Evolutionary conservation across 257 asterid genomes (phyloP).

Genomic region (Ajuga chamaepitys): DNA sequence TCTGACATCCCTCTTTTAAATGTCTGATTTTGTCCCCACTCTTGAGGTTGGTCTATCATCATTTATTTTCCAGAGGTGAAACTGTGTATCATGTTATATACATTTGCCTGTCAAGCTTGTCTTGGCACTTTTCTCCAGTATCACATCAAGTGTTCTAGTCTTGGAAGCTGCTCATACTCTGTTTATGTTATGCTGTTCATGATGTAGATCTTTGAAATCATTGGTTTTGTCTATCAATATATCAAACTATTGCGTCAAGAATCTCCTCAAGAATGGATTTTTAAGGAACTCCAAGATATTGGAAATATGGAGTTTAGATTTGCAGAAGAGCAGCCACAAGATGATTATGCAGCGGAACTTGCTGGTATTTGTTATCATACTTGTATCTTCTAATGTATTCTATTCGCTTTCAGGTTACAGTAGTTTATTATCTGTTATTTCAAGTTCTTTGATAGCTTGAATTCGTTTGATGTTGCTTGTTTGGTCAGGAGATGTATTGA

Average conservation of each 20-base stretch:
- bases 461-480: background rate
- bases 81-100: background rate
- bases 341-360: constrained; percentile 96
- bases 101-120: background rate
- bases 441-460: constrained; percentile 5
- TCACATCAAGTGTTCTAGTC: background rate
- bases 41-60: background rate
- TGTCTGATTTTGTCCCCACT: background rate
- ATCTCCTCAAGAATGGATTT: constrained; percentile 92
- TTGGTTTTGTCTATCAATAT: constrained; percentile 81
- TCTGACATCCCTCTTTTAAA: background rate
- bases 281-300: constrained; percentile 90
- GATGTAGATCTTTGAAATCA: constrained; percentile 71
- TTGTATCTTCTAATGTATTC: background rate
- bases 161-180: constrained; percentile 2
- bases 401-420: background rate
- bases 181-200: constrained; percentile 15
- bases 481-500: background rate
- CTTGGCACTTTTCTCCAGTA: background rate
- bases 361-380: constrained; percentile 46
- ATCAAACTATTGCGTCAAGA: constrained; percentile 69
- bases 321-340: constrained; percentile 97
- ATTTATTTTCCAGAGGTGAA: background rate
- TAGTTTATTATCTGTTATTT: background rate
- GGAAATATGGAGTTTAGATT: constrained; percentile 85